Evolutionary conservation across 106 monocot species (phyloP).

Genomic region (Allium cepa): DNA sequence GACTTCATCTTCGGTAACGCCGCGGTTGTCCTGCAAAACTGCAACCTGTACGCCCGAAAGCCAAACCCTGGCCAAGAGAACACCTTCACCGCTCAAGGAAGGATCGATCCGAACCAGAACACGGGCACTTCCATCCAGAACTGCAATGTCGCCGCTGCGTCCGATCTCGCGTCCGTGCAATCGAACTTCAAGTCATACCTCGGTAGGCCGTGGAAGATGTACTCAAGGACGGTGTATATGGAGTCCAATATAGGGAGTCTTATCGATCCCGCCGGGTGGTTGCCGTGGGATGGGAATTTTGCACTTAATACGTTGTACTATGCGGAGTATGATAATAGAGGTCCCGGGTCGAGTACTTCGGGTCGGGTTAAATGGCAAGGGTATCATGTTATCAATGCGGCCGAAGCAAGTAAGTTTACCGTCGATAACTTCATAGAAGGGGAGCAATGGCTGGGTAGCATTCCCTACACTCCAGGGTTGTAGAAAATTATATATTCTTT

Average conservation of each 20-base stretch:
- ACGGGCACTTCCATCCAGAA: constrained; percentile 3
- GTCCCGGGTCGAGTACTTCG: not conserved
- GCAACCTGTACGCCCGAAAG: not conserved
- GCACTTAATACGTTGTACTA: constrained; percentile 5
- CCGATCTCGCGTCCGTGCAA: not conserved
- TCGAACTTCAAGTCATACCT: not conserved
- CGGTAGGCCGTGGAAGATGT: constrained; percentile 15
- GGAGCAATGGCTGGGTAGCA: constrained; percentile 4
- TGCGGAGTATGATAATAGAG: constrained; percentile 5
- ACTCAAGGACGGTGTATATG: constrained; percentile 9
- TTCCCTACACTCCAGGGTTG: not conserved
- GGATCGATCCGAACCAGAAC: not conserved
- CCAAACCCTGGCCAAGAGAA: constrained; percentile 3
- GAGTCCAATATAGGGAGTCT: not conserved
- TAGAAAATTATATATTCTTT: too few species aligned
- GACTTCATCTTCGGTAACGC: constrained; percentile 18
- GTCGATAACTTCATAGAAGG: constrained; percentile 2
- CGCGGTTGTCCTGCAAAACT: constrained; percentile 5
- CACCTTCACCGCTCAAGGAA: constrained; percentile 10
- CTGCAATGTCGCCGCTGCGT: not conserved
- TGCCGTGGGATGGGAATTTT: constrained; percentile 2
- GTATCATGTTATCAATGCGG: not conserved
- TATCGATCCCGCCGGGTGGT: constrained; percentile 5
- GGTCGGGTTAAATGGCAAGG: constrained; percentile 9
- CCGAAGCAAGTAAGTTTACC: constrained; percentile 8